Evolutionary conservation across 2,329 filamentous ascomycete genomes (phyloP).

Genomic region (Cryphonectria nitschkei): DNA sequence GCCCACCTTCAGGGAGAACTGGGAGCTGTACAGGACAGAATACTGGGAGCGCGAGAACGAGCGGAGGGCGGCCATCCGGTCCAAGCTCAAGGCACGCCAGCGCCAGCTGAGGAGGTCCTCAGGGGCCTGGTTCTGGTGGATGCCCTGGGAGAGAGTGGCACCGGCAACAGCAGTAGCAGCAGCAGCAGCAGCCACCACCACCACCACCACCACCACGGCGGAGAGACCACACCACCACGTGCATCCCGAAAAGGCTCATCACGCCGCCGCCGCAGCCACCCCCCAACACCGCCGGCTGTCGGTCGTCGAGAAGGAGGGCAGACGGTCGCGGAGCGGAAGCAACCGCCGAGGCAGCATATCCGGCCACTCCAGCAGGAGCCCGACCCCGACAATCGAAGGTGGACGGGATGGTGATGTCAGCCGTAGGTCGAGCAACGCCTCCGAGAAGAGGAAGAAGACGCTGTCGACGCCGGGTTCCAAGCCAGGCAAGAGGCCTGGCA

Average conservation of each 20-base stretch:
- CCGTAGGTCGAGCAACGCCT: conserved; percentile 51
- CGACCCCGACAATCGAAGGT: conserved; percentile 51
- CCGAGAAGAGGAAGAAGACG: conserved; percentile 58
- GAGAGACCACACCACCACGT: conserved; percentile 39
- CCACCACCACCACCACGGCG: conserved; percentile 1
- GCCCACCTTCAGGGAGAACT: conserved; percentile 92
- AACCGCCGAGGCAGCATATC: conserved; percentile 56
- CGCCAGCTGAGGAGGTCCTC: conserved; percentile 68
- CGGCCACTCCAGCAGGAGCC: conserved; percentile 51
- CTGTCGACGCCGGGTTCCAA: conserved; percentile 38
- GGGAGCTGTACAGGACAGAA: conserved; percentile 90
- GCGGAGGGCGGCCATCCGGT: conserved; percentile 72
- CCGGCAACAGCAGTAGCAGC: conserved; percentile 35
- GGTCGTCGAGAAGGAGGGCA: conserved; percentile 50
- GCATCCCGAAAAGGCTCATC: conserved; percentile 43
- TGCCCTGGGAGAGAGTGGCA: conserved; percentile 65
- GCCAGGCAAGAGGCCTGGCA: conserved; percentile 46
- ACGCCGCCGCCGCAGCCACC: background rate
- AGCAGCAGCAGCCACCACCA: conserved; percentile 3
- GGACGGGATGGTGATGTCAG: conserved; percentile 44
- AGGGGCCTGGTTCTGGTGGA: conserved; percentile 84
- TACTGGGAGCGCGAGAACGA: conserved; percentile 99
- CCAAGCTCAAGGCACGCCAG: conserved; percentile 71
- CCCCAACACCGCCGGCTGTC: conserved; percentile 45
- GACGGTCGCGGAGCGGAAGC: conserved; percentile 55